A percentile compares a stretch with the other conserved stretches of the same genome.
Conservation (phyloP, 192 early-diverging fungal species). For the Backusella liffmaniae region DNA sequence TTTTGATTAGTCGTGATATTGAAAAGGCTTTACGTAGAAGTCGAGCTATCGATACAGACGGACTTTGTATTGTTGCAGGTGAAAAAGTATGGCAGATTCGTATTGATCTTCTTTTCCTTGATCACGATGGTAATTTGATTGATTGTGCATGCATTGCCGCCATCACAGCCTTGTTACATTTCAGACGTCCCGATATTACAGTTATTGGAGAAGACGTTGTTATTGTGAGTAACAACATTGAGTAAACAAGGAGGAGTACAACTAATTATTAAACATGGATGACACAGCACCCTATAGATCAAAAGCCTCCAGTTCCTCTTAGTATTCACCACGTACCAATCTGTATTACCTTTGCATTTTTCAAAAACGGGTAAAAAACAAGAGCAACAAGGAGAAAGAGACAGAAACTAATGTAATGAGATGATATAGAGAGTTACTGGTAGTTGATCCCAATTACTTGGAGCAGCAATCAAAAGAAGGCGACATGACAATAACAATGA, state of each 20-base stretch:
- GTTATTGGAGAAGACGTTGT: constrained; percentile 90
- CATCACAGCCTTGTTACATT: constrained; percentile 86
- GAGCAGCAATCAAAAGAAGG: constrained; percentile 88
- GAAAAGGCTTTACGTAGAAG: constrained; percentile 85
- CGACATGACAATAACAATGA: constrained; percentile 87
- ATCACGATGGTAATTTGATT: constrained; percentile 92
- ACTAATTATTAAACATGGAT: neutral
- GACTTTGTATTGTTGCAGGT: constrained; percentile 93
- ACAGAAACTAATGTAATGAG: neutral
- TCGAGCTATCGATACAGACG: constrained; percentile 93
- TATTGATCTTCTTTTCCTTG: constrained; percentile 89
- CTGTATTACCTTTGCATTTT: constrained; percentile 91
- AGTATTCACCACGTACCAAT: constrained; percentile 96
- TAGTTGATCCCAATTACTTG: constrained; percentile 82
- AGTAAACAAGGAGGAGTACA: neutral
- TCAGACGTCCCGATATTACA: constrained; percentile 93
- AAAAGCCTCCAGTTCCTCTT: constrained; percentile 90
- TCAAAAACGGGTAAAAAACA: constrained; percentile 67
- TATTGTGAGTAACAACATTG: constrained; percentile 57
- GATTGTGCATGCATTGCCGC: constrained; percentile 92
- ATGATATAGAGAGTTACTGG: constrained; percentile 48
- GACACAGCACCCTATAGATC: constrained; percentile 79
- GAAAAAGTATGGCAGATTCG: constrained; percentile 95
- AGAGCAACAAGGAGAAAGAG: neutral
- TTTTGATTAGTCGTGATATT: constrained; percentile 79